Evolutionary conservation across 164 flowering plant genomes (phyloP).

Genomic region (Annona squamosa): DNA sequence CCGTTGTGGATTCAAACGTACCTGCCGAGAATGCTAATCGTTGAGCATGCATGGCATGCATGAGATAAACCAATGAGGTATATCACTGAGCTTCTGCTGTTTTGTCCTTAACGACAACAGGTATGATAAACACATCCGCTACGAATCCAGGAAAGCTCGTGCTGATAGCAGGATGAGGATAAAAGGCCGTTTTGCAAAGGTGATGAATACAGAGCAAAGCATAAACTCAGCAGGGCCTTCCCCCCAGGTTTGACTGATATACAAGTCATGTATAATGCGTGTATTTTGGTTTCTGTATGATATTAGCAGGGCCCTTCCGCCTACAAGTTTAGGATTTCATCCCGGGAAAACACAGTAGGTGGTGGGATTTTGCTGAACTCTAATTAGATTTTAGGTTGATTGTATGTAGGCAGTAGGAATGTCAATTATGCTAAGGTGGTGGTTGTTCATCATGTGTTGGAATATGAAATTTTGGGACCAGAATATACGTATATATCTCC

Average conservation of each 20-base stretch:
- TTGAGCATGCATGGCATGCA: too few species aligned
- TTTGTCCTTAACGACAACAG: constrained; percentile 22
- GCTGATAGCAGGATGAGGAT: constrained; percentile 72
- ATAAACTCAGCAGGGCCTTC: background rate
- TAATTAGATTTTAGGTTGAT: background rate
- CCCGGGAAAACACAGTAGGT: background rate
- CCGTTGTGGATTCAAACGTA: too few species aligned
- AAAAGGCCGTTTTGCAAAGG: constrained; percentile 80
- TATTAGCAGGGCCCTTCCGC: background rate
- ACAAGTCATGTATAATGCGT: background rate
- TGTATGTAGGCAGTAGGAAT: background rate
- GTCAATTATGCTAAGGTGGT: background rate
- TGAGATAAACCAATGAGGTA: too few species aligned
- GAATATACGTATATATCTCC: too few species aligned
- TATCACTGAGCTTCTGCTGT: background rate
- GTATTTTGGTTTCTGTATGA: background rate
- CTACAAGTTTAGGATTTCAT: background rate
- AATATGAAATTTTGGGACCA: too few species aligned
- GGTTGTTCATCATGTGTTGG: background rate
- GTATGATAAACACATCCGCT: constrained; percentile 71
- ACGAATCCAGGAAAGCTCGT: constrained; percentile 67
- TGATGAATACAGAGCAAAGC: constrained; percentile 16
- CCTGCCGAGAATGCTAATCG: too few species aligned
- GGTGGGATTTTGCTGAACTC: background rate
- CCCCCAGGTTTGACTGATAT: background rate